Evolutionary conservation across 2,329 filamentous ascomycete genomes (phyloP), one percentile per base, ranked within the genome.

Genomic region (Monilinia aucupariae): DNA sequence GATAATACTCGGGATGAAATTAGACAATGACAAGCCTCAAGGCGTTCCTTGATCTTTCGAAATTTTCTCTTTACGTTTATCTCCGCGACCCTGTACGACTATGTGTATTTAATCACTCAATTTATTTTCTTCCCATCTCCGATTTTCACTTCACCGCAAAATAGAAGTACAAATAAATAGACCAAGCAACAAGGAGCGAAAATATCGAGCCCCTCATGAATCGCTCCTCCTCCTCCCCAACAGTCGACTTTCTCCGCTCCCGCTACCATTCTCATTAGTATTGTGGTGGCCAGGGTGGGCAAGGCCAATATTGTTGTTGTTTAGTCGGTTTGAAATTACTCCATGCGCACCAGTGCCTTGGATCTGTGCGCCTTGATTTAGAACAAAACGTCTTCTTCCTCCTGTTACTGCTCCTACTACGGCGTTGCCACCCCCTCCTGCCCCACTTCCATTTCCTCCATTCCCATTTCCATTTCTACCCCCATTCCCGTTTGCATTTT

Each of bases 1-100:
- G 66, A 75, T 84, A 70, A 80, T 83, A 64, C 77, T 84, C 76
- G 78, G 81, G 49, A 84, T 85, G 82, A 82, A 82, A 71, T 72
- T 82, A 13, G 79, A 81, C 15, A 62, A 50, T 49, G 60, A 62
- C 8, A 62, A 62, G 6, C 60, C 60, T 3, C 32, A 62, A 22
- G 60, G 51, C 5, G 43, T 62, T 30, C 43, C 59, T 7, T 62
- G 25, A 56, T 37, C 10, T 8, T n/a, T 13, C n/a, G 2, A 10
- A 43, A 6, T 43, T 22, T 15, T 22, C 7, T 22, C 27, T 22
- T 45, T 15, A 4, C 20, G 45, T 32, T 10, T 10, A n/a, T 43
- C 2, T 30, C 22, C 5, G 17, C n/a, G 17, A 5, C 20, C n/a
- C 4, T 30, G 10, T 47, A n/a, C 10, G 43, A 22, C n/a, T 13